phyloP scores from a whole-genome alignment of 169 alveolate genomes.

The Besnoitia besnoiti region DNA sequence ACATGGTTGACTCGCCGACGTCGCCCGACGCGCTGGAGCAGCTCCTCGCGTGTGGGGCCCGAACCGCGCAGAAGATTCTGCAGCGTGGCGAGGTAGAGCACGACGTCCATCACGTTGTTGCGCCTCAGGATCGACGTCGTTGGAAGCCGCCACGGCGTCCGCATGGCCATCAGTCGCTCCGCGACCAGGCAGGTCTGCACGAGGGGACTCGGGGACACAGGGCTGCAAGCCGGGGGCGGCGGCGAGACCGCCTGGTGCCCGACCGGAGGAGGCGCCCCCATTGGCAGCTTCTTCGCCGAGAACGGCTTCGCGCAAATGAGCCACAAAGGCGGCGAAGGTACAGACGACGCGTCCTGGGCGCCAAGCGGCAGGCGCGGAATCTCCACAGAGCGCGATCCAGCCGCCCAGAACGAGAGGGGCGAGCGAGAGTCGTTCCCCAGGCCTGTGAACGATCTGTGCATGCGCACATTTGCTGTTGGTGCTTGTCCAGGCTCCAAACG shows the following conservation, averaged over 20 bases:
- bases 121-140: conserved; percentile 52
- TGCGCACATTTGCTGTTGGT: too few relatives aligned
- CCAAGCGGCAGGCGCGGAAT: background rate
- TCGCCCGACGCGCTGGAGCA: background rate
- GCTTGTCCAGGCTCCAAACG: too few relatives aligned
- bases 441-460: too few relatives aligned
- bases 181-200: conserved; percentile 49
- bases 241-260: conserved; percentile 37
- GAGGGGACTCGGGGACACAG: conserved; percentile 34
- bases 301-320: background rate
- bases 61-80: conserved; percentile 43
- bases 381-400: background rate
- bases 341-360: background rate
- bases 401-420: background rate
- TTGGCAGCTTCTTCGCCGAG: background rate
- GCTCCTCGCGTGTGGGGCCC: background rate
- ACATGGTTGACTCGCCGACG: background rate
- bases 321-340: too few relatives aligned
- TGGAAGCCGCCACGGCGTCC: conserved; percentile 60
- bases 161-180: conserved; percentile 52
- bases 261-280: background rate
- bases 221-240: conserved; percentile 41
- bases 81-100: conserved; percentile 43
- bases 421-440: background rate
- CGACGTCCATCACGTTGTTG: conserved; percentile 39